Base-by-base conservation (phyloP, 78 protist genomes). In the Dictyostelium brefeldianum region DNA sequence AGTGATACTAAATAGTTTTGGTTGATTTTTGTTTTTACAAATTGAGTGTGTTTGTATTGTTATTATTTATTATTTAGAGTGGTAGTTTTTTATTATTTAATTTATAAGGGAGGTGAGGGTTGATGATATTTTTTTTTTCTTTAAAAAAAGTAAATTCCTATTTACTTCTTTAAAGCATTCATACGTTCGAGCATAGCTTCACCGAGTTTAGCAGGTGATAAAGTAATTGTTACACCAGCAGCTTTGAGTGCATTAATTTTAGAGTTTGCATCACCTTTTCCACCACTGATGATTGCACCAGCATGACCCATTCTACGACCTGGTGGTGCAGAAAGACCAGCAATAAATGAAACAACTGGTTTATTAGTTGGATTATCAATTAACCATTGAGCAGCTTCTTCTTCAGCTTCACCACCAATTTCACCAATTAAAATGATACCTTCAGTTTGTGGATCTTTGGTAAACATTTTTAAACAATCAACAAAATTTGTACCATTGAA, bases 271-370 rank as follows among this genome's bases (percentile, higher is more conserved):
- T 95, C 98, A 50, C 99, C 99, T 89, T 97, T 95, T 50, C 99
- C 99, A n/a, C 99, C 99, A 51, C 97, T 46, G 73, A 98, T 95
- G 94, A 99, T 98, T 69, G 99, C 99, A 41, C 99, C 99, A 2
- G 99, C 99, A 80, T 99, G 99, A 56, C 99, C 99, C 99, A 99
- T 99, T 69, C 99, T 96, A 11, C 99, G 96, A 79, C 99, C 99
- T 47, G 99, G 99, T 27, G 99, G 99, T 0, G 99, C 99, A 6
- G 99, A 98, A 50, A 94, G 64, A 56, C 99, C 99, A 62, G 99
- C 99, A 69, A 99, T 99, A 96, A 98, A 99, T 22, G 97, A 78
- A 4, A 99, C 99, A 31, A 98, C 91, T 62, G 99, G 99, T 96
- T 99, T 98, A 82, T 85, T 75, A 73, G 73, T 81, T 77, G 79